These are phyloP conservation scores for Curvularia sp. DNA, from an alignment of 2,329 filamentous ascomycete species.

Conservation along the genomic window DNA sequence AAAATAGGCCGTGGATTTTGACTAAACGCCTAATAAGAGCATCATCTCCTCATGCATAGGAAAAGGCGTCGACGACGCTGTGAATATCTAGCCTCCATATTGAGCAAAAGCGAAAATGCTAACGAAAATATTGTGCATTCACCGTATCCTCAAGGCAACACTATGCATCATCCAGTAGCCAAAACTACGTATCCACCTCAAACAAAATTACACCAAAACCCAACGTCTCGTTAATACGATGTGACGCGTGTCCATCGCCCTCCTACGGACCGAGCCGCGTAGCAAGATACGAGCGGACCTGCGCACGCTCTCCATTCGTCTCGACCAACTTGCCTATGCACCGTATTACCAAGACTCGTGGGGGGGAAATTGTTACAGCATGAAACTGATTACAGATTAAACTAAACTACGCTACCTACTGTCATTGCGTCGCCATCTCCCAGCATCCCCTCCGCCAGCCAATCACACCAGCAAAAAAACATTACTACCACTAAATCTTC, in stretches of 20 bases:
- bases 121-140: background rate
- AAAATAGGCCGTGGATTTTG: too few species aligned
- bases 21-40: background rate
- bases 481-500: conserved; percentile 30
- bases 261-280: background rate
- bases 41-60: background rate
- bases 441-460: background rate
- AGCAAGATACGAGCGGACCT: background rate
- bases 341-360: background rate
- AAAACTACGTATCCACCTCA: background rate
- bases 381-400: conserved; percentile 3
- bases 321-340: background rate
- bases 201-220: background rate
- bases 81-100: background rate
- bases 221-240: background rate
- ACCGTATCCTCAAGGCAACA: background rate
- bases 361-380: background rate
- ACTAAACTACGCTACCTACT: conserved; percentile 5
- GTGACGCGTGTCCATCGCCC: conserved; percentile 9
- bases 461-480: conserved; percentile 18
- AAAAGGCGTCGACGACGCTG: background rate
- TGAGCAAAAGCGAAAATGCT: background rate
- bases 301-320: background rate
- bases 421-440: background rate
- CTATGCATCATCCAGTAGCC: background rate